Base-by-base conservation (phyloP, 2,329 filamentous ascomycete species). In the Coleophoma cylindrospora region DNA sequence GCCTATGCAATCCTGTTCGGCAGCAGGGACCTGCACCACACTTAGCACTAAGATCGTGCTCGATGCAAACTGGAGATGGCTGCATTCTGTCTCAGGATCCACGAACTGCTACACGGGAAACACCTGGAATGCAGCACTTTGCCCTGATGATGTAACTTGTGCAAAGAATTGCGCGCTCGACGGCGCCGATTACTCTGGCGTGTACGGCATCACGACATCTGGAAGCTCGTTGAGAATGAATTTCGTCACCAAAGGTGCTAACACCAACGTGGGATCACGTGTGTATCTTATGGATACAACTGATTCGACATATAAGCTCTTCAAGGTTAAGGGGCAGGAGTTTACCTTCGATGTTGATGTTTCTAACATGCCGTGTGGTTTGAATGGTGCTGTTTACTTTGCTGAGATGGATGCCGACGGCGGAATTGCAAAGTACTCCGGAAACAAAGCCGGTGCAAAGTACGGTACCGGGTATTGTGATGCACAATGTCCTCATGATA, bases 281-380 rank as follows among this genome's bases (percentile, higher is more conserved):
- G 71, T 83, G 46, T 89, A 87, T 66, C 73, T 89, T 56, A 80
- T 89, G 72, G 77, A 78, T 59, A 44, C 41, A 3, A 70, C 74
- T 48, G 78, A 80, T 40, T 74, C 72, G 54, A 78, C 77, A 50
- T 89, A 89, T 67, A 72, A 87, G 69, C 76, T 80, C 64, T 81
- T 88, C 68, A 74, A 81, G 54, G 73, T 87, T 53, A 73, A 82
- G 50, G 79, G 79, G 67, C 77, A 84, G 64, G 85, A 89, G 67
- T 84, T 89, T 70, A 83, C 83, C 50, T 87, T 89, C 55, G 84
- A 87, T 51, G 84, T 88, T 34, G 86, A 89, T 64, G 80, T 87
- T 38, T 87, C 83, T 38, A 77, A 78, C 59, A 72, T 87, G 32
- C 79, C 80, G 54, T 89, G 86, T 62, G 86, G 86, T 56, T 69